Percentiles rank a stretch among this genome's conserved stretches.
Evolutionary conservation across 1,284 basidiomycete species (phyloP).

Genomic region (Ganoderma sp.): DNA sequence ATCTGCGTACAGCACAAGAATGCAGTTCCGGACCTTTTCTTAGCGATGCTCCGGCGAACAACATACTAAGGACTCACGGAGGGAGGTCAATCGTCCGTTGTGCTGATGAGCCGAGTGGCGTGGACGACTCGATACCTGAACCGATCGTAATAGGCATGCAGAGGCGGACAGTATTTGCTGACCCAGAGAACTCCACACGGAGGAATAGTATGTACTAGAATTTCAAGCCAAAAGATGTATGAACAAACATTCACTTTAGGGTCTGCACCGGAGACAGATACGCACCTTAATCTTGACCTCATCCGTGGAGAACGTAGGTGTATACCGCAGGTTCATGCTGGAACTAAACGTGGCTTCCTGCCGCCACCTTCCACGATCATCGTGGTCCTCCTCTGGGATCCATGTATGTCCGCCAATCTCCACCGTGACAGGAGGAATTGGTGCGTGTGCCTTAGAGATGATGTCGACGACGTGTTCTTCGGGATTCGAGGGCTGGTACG

Average conservation of each 20-base stretch:
- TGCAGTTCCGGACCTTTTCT: neutral
- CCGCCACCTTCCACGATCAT: constrained; percentile 24
- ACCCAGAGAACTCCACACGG: constrained; percentile 23
- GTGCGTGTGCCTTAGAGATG: constrained; percentile 26
- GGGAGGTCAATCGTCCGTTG: constrained; percentile 23
- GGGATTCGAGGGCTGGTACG: constrained; percentile 25
- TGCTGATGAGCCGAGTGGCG: constrained; percentile 1
- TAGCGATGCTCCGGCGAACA: neutral
- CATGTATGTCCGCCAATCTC: constrained; percentile 24
- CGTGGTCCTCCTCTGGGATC: constrained; percentile 23
- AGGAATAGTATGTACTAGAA: constrained; percentile 22
- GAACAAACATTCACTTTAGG: neutral
- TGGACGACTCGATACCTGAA: constrained; percentile 23
- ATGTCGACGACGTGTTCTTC: constrained; percentile 28
- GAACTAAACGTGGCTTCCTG: constrained; percentile 29
- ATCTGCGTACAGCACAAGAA: constrained; percentile 5
- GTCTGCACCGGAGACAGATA: neutral
- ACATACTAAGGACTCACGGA: constrained; percentile 16
- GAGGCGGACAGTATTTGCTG: constrained; percentile 22
- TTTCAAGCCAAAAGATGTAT: neutral
- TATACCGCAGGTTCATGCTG: constrained; percentile 23
- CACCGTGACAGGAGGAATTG: constrained; percentile 23
- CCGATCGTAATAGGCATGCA: constrained; percentile 28
- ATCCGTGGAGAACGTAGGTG: constrained; percentile 27
- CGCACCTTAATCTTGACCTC: constrained; percentile 28